Conservation (phyloP, 2,329 filamentous ascomycete species). For the Dryadomyces quercivorus region DNA sequence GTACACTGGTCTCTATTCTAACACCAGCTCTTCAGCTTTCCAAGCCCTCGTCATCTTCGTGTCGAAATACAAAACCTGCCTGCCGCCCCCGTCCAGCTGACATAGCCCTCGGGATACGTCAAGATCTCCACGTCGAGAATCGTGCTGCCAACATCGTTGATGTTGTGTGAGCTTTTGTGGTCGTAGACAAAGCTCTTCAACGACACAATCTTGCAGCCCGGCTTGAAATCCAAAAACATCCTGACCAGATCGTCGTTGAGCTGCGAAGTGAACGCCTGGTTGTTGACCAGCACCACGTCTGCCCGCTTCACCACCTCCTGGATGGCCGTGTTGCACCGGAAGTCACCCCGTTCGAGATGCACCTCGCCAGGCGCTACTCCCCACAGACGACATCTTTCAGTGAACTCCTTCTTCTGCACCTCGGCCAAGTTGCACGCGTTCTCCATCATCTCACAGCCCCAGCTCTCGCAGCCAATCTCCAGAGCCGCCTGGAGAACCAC, state of each 20-base stretch:
- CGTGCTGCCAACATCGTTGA: slow-evolving; percentile 68
- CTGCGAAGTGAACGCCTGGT: slow-evolving; percentile 84
- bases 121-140: slow-evolving; percentile 63
- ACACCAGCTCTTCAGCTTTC: too few relatives aligned
- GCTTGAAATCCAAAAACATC: slow-evolving; percentile 87
- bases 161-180: slow-evolving; percentile 63
- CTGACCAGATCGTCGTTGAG: slow-evolving; percentile 76
- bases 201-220: slow-evolving; percentile 80
- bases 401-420: slow-evolving; percentile 71
- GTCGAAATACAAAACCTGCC: slow-evolving; percentile 84
- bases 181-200: slow-evolving; percentile 83
- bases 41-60: slow-evolving; percentile 28
- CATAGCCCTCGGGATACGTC: slow-evolving; percentile 54
- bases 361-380: slow-evolving; percentile 69
- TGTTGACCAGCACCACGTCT: slow-evolving; percentile 96
- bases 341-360: slow-evolving; percentile 73
- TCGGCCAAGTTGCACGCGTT: slow-evolving; percentile 76
- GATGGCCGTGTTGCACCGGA: slow-evolving; percentile 61
- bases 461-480: slow-evolving; percentile 86
- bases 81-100: slow-evolving; percentile 82
- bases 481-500: slow-evolving; percentile 89
- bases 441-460: slow-evolving; percentile 93
- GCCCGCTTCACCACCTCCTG: slow-evolving; percentile 65
- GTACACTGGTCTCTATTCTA: too few relatives aligned
- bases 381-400: slow-evolving; percentile 78